phyloP scores from a whole-genome alignment of 2,329 filamentous ascomycete genomes.

The Exophiala mesophila region DNA sequence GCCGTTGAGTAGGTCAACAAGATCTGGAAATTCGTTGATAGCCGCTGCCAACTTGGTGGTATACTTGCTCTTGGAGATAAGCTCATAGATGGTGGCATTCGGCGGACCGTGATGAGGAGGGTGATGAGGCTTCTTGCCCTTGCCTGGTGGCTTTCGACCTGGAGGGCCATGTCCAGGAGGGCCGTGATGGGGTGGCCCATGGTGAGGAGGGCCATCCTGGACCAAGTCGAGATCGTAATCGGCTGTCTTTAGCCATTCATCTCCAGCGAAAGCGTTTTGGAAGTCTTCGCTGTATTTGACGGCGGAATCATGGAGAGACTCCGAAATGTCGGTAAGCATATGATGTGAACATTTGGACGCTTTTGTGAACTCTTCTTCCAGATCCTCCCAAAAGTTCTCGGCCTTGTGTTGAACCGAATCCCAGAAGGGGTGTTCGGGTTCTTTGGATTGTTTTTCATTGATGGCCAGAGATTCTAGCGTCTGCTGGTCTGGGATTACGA shows the following conservation, averaged over 20 bases:
- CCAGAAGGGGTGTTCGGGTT: constrained; percentile 24
- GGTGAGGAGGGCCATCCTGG: constrained; percentile 25
- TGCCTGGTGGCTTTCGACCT: constrained; percentile 13
- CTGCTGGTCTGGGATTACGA: constrained; percentile 27
- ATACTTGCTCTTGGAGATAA: constrained; percentile 70
- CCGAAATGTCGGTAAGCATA: constrained; percentile 40
- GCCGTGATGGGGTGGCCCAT: constrained; percentile 31
- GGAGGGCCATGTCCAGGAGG: constrained; percentile 36
- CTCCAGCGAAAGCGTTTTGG: constrained; percentile 42
- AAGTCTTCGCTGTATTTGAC: constrained; percentile 38
- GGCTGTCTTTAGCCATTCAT: constrained; percentile 42
- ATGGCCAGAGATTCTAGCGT: constrained; percentile 23
- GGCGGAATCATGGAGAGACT: constrained; percentile 35
- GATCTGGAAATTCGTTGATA: constrained; percentile 66
- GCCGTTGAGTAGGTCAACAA: constrained; percentile 69
- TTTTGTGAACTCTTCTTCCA: constrained; percentile 30
- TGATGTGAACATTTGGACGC: constrained; percentile 40
- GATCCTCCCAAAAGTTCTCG: constrained; percentile 25
- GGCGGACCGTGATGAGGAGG: constrained; percentile 41
- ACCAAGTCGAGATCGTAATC: constrained; percentile 20
- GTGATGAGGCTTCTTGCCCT: constrained; percentile 31
- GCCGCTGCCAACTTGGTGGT: constrained; percentile 71
- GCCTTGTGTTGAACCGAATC: constrained; percentile 14
- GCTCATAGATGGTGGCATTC: constrained; percentile 72
- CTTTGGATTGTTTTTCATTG: constrained; percentile 14